phyloP scores from a whole-genome alignment of 2,329 filamentous ascomycete species.

The Nemania abortiva region DNA sequence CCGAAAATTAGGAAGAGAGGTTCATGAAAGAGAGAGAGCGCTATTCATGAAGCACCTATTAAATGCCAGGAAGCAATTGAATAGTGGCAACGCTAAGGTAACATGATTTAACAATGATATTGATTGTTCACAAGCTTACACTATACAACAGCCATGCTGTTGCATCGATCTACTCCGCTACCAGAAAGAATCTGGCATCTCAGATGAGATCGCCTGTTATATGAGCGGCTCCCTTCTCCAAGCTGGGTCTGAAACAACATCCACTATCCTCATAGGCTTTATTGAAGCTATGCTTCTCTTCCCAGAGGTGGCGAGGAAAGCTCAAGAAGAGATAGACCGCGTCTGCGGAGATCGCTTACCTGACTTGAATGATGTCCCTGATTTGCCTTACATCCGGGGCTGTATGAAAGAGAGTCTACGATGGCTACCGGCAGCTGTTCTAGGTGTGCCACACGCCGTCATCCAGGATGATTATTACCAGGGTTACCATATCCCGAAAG shows the following conservation, averaged over 20 bases:
- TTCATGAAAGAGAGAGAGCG: too few relatives aligned
- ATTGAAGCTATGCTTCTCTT: slow-evolving; percentile 56
- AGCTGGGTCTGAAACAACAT: slow-evolving; percentile 56
- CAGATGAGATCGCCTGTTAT: slow-evolving; percentile 43
- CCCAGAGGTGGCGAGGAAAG: slow-evolving; percentile 49
- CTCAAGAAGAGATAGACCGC: slow-evolving; percentile 44
- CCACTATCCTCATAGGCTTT: slow-evolving; percentile 53
- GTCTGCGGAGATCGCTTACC: slow-evolving; percentile 60
- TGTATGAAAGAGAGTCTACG: slow-evolving; percentile 57
- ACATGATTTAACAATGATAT: background rate
- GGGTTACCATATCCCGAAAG: slow-evolving; percentile 58
- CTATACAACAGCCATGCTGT: background rate
- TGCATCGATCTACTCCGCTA: background rate
- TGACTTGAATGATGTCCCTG: slow-evolving; percentile 54
- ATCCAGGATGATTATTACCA: slow-evolving; percentile 53
- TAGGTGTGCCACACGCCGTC: slow-evolving; percentile 54
- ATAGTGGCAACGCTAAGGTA: background rate
- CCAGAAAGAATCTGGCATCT: slow-evolving; percentile 13
- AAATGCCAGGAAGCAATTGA: background rate
- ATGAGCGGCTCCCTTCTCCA: slow-evolving; percentile 47
- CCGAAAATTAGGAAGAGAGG: too few relatives aligned
- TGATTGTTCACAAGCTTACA: background rate
- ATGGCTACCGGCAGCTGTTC: slow-evolving; percentile 56
- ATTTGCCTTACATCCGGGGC: background rate
- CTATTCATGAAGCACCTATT: slow-evolving; percentile 5